A percentile compares a stretch with the other conserved stretches of the same genome.
Evolutionary conservation across 2,329 filamentous ascomycete genomes (phyloP).

Genomic region (Catunica adiposa): DNA sequence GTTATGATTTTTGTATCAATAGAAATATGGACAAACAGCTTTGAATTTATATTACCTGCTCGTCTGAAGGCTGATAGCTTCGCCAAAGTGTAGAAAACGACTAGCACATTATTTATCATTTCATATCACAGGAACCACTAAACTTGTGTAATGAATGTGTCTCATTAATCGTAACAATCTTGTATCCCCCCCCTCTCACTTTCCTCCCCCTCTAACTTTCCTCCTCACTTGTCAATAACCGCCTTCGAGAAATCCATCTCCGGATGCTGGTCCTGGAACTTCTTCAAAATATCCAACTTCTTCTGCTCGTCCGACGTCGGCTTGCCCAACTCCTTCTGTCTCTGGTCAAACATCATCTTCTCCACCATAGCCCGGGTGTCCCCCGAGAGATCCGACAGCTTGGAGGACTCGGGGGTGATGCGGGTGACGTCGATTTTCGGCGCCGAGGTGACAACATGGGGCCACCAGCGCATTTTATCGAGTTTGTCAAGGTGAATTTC

Average conservation of each 20-base stretch:
- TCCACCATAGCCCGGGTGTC: constrained; percentile 95
- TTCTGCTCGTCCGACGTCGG: constrained; percentile 89
- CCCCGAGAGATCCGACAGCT: constrained; percentile 81
- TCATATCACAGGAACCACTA: no score
- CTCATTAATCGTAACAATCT: not conserved
- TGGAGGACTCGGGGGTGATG: constrained; percentile 85
- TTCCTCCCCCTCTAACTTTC: no score
- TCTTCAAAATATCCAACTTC: constrained; percentile 81
- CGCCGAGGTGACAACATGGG: constrained; percentile 71
- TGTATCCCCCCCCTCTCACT: no score
- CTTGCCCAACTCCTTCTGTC: constrained; percentile 83
- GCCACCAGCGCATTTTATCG: constrained; percentile 98
- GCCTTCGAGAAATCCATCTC: constrained; percentile 60
- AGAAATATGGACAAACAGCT: no score
- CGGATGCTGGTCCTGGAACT: constrained; percentile 70
- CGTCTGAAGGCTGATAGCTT: no score
- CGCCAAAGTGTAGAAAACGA: no score
- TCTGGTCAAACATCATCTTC: constrained; percentile 99
- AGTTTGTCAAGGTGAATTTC: constrained; percentile 84
- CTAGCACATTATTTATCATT: no score
- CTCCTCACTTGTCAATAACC: constrained; percentile 33
- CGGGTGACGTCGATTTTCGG: constrained; percentile 91
- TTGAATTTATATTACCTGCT: no score
- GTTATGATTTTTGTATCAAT: no score
- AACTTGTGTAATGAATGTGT: no score